Evolutionary conservation across 768 basidiomycete species (phyloP), one percentile per base, ranked within the genome.

Genomic region (Pholiota conissans): DNA sequence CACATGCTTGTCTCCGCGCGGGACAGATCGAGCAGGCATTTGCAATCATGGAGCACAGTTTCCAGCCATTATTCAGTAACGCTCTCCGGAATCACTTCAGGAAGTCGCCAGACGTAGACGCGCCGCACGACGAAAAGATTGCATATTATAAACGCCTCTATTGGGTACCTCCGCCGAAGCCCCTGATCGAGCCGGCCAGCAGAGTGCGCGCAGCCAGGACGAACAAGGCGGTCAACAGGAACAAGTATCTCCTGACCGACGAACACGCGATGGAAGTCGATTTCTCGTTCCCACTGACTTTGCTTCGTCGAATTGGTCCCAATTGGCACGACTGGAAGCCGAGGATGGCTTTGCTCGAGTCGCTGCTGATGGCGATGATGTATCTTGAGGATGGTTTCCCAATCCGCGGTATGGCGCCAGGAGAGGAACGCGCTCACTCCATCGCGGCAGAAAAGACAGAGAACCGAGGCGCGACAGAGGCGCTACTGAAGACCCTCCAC

Each of bases 11-110:
- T 22, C 77, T 93, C 35, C 85, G 90, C 28, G 91, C 90, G 0
- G 92, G 91, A 24, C 84, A 95, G 65, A 73, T 85, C n/a, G 85
- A 89, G 63, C 87, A 87, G 45, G 93, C 92, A 8, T 94, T 95
- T 71, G 85, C 89, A 63, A 78, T 95, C 30, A 69, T 93, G 39
- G 91, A 98, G 67, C 77, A 81, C 52, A 84, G 97, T 42, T 76
- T 97, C 51, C 64, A 94, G 24, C 86, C 84, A 10, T 37, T 24
- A 24, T 56, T 49, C 27, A 51, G 40, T 26, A 27, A 14, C 26
- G 48, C 45, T 9, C 53, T 54, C 28, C 40, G 32, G 22, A 51
- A 42, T 46, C 53, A 55, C 49, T 55, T 55, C 55, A 26, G 14
- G 22, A n/a, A 16, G 5, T 24, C 18, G 42, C 49, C 24, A 10